Evolutionary conservation across 2,329 filamentous ascomycete species (phyloP), one percentile per base, ranked within the genome.

Genomic region (Paracoccidioides lutzii): DNA sequence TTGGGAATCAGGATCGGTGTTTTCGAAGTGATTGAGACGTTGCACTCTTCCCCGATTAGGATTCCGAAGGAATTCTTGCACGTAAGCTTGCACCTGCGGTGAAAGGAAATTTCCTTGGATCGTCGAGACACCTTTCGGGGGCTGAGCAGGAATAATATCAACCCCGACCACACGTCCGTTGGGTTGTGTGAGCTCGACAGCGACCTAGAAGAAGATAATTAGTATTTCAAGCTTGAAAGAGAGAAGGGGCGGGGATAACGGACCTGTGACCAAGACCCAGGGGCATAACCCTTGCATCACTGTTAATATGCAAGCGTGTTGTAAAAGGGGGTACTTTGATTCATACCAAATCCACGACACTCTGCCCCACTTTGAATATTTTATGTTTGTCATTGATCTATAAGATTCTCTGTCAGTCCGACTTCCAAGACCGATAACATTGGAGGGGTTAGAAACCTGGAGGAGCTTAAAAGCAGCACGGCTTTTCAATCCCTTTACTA

Each of bases 51-150:
- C 83, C 55, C 78, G 75, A 50, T 78, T 75, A 1, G 83, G 81
- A 58, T 85, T 81, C 50, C 77, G 72, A 43, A 98, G 80, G 65
- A 90, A 93, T 4, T 82, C 78, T 67, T 85, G 84, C 42, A 95
- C 84, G 69, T 91, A 81, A 28, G 76, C 78, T 69, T 87, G 87
- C n/a, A 96, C 84, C 2, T 73, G 71, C 0, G 82, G 78, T 5
- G 84, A 86, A 43, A 97, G 76, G 62, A 98, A 97, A 68, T 98
- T 88, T 50, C 94, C 93, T 71, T 98, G 93, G 56, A 98, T 90
- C 2, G 89, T 89, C 33, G 88, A 90, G n/a, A 95, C 90, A 28
- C 93, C 93, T 65, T 81, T 83, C 0, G 93, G 93, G 4, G 94
- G 91, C 67, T 91, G 86, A 0, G 90, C 88, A 4, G 93, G 93